Percentiles rank a stretch among this genome's conserved stretches.
phyloP scores from a whole-genome alignment of 2,329 filamentous ascomycete genomes.

The Pseudopithomyces chartarum region DNA sequence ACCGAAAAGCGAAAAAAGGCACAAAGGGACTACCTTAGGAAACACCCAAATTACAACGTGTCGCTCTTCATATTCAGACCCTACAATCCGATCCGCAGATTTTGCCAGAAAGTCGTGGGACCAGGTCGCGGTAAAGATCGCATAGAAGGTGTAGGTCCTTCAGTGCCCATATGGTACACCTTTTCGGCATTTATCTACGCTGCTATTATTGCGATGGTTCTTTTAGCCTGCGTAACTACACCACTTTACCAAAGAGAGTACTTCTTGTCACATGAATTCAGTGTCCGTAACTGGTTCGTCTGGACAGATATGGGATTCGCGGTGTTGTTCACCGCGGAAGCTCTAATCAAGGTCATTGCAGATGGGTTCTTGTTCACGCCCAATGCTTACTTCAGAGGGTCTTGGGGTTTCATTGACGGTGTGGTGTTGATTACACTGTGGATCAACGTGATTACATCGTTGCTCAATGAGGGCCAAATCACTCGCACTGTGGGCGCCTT shows the following conservation, averaged over 20 bases:
- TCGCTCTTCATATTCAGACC: conserved; percentile 87
- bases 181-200: conserved; percentile 95
- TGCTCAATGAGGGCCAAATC: conserved; percentile 80
- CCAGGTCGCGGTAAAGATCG: conserved; percentile 86
- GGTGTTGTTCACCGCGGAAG: conserved; percentile 82
- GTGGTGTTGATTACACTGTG: conserved; percentile 90
- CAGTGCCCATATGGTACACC: conserved; percentile 86
- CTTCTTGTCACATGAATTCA: conserved; percentile 65
- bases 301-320: conserved; percentile 93
- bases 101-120: conserved; percentile 89
- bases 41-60: conserved; percentile 90
- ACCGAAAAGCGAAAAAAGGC: conserved; percentile 82
- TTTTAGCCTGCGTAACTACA: conserved; percentile 91
- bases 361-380: conserved; percentile 97
- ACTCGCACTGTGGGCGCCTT: conserved; percentile 94
- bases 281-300: conserved; percentile 84
- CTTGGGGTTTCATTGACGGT: conserved; percentile 95
- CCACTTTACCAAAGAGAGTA: conserved; percentile 93
- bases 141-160: conserved; percentile 87
- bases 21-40: conserved; percentile 86
- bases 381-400: conserved; percentile 94
- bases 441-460: conserved; percentile 87
- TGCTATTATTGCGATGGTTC: conserved; percentile 95
- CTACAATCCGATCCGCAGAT: conserved; percentile 73
- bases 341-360: conserved; percentile 88